phyloP scores from a whole-genome alignment of 192 early-diverging fungal species.

The Endogone sp. region DNA sequence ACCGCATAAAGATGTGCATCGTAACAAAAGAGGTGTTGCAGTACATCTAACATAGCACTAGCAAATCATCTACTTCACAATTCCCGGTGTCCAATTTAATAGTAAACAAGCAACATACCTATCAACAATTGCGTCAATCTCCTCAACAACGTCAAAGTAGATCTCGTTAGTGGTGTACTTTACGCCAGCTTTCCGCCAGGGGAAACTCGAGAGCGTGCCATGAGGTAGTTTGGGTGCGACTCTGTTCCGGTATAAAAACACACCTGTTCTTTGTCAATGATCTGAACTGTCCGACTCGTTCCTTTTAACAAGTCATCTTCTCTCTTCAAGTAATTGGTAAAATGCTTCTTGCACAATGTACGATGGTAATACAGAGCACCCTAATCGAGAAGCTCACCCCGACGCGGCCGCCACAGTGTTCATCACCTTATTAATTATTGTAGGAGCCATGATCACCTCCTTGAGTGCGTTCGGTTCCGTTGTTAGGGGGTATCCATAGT shows the following conservation, averaged over 20 bases:
- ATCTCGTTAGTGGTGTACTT: constrained; percentile 92
- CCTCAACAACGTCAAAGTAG: constrained; percentile 90
- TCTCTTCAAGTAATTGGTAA: no score
- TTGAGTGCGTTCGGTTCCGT: constrained; percentile 84
- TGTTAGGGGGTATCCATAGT: constrained; percentile 84
- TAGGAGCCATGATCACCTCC: constrained; percentile 84
- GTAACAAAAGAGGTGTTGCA: no score
- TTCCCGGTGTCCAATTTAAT: no score
- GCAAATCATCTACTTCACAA: no score
- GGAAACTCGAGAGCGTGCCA: constrained; percentile 65
- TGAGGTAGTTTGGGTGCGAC: constrained; percentile 55
- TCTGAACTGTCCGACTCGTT: no score
- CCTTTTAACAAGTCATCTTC: no score
- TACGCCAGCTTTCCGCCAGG: constrained; percentile 85
- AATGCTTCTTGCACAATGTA: no score
- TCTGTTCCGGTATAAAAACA: constrained; percentile 11
- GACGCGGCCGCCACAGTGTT: constrained; percentile 68
- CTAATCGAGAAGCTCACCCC: constrained; percentile 18
- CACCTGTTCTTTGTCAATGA: not conserved
- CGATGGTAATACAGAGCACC: no score
- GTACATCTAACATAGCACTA: no score
- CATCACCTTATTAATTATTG: constrained; percentile 80
- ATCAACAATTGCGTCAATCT: constrained; percentile 82
- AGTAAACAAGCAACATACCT: constrained; percentile 33
- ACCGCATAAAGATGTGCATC: not conserved